Base-by-base conservation (phyloP, 2,329 filamentous ascomycete species). In the Bipolaris cookei region DNA sequence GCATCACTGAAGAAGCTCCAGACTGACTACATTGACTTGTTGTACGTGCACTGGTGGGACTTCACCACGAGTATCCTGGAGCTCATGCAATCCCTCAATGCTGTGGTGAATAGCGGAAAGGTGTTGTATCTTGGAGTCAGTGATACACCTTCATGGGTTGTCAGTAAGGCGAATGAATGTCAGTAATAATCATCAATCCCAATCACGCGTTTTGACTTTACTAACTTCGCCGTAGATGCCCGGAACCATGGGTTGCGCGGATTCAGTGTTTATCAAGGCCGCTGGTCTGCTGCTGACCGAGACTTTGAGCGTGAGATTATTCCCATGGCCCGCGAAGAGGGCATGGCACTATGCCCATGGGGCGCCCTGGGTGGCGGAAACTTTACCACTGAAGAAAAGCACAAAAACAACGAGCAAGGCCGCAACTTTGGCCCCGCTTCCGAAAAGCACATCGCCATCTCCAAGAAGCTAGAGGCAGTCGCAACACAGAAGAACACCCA, bases 301-400 rank as follows among this genome's bases (percentile, higher is more conserved):
- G 89, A 91, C 71, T 84, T 90, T 48, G 87, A 89, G 77, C 81
- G 86, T 21, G 87, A 89, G n/a, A 87, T 89, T 64, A 81, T 90
- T 34, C 86, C 86, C 39, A 90, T 90, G 88, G 80, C 77, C 37
- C 79, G 79, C 35, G 79, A 81, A 28, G 85, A 89, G 66, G 86
- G 87, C 32, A 88, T 89, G 83, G 85, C 79, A 0, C 70, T 88
- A 6, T 81, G 80, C 0, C 84, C 85, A 1, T 85, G 82, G 81
- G 82, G 81, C 7, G 70, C 79, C 1, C 76, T 87, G 7, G 83
- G 83, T 35, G 77, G 80, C 52, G 80, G 80, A 73, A 69, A 72
- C 44, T 78, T 79, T 68, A 76, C 76, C 44, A 67, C 71, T 0
- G 67, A 71, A 37, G 74, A 72, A 30, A 70, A 73, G 57, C 67